Evolutionary conservation across 345 rosid species (phyloP), one percentile per base, ranked within the genome.

Genomic region (Zanthoxylum bungeanum): DNA sequence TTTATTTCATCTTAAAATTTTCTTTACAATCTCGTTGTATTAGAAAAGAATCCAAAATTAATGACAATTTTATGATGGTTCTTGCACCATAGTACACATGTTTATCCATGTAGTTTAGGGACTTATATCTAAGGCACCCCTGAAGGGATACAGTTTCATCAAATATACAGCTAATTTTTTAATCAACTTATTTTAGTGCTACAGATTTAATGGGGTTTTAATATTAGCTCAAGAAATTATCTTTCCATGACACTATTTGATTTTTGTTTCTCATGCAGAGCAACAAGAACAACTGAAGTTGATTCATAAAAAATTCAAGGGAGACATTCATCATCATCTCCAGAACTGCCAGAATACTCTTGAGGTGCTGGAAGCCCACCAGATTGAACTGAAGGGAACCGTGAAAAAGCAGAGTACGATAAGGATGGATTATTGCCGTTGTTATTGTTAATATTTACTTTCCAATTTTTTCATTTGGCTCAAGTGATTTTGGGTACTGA

Each of bases 371-470:
- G 94, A 86, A 66, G 77, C 73, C 76, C 65, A 88, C 79, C 87
- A 93, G 61, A 77, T 49, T 73, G 96, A 93, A 56, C 49, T 93
- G 68, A 87, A 84, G 68, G 92, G 85, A 82, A 71, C 78, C 37
- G 59, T 84, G 77, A 92, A 93, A 76, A 89, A 84, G 80, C 96
- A 89, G 87, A 89, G 99, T 94, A 90, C 34, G 88, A n/a, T 27
- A 64, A 36, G 47, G 58, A 65, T 70, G 55, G 24, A 31, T 37
- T 50, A 42, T 42, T 10, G 27, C 58, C 66, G 70, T 68, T 59
- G 24, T 39, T 70, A 24, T 42, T 52, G 28, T 60, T 63, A 42
- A 47, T 30, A 61, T 27, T 6, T 33, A 62, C 22, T 51, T 68
- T 37, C 56, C 62, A 51, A 17, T 73, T 6, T 60, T 60, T 34